These are phyloP conservation scores for Yarrowia alimentaria DNA, from an alignment of 805 yeast species.

Conservation along the genomic window DNA sequence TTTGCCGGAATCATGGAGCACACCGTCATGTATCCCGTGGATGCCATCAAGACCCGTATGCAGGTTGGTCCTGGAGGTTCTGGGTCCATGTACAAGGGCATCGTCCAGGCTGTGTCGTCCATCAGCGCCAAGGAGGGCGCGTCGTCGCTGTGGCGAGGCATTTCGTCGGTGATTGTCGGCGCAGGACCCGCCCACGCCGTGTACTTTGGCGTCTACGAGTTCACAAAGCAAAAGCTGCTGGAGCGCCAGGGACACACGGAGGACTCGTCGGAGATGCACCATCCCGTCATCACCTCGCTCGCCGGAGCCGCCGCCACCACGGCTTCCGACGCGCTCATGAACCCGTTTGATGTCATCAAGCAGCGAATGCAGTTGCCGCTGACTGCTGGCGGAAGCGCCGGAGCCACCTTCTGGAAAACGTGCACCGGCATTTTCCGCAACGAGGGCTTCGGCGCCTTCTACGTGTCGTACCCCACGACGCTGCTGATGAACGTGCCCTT, in stretches of 20 bases:
- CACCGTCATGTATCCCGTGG: constrained; percentile 94
- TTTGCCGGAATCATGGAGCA: constrained; percentile 99
- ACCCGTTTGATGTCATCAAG: constrained; percentile 92
- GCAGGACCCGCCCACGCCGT: constrained; percentile 99
- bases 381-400: constrained; percentile 30
- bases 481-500: constrained; percentile 88
- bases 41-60: constrained; percentile 94
- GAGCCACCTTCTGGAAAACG: constrained; percentile 36
- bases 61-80: constrained; percentile 51
- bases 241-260: constrained; percentile 19
- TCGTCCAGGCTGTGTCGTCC: constrained; percentile 65
- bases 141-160: constrained; percentile 87
- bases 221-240: constrained; percentile 57
- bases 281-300: constrained; percentile 76
- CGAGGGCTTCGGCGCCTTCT: constrained; percentile 67
- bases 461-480: constrained; percentile 91
- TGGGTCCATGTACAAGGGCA: constrained; percentile 40
- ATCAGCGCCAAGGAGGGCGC: constrained; percentile 90
- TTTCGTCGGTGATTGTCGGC: constrained; percentile 85
- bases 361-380: constrained; percentile 80
- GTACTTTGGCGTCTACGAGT: constrained; percentile 91
- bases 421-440: constrained; percentile 37
- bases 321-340: constrained; percentile 95
- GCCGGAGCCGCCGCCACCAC: constrained; percentile 92
- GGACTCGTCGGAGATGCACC: constrained; percentile 51